Percentiles rank a stretch among this genome's conserved stretches.
phyloP scores from a whole-genome alignment of 75 land plant genomes.

The Cupressus sempervirens region DNA sequence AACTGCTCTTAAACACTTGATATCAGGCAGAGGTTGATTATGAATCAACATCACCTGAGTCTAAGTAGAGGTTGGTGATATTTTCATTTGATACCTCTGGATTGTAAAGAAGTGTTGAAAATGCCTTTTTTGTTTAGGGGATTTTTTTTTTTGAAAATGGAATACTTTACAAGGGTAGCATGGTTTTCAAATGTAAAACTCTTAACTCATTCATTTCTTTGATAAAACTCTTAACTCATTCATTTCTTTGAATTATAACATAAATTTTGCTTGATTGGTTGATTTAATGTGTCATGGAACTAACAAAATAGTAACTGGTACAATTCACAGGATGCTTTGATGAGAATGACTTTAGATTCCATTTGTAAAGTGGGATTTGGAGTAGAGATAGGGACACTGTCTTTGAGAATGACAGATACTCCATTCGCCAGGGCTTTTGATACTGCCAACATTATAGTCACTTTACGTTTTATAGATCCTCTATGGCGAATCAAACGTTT shows the following conservation, averaged over 20 bases:
- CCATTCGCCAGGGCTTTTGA: constrained; percentile 80
- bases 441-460: constrained; percentile 64
- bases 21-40: too few species aligned
- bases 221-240: neutral
- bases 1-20: too few species aligned
- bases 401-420: constrained; percentile 59
- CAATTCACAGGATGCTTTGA: constrained; percentile 66
- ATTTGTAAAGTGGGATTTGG: constrained; percentile 95
- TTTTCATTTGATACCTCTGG: too few species aligned
- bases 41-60: too few species aligned
- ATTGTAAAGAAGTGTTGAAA: too few species aligned
- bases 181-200: neutral
- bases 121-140: too few species aligned
- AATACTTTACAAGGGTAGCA: too few species aligned
- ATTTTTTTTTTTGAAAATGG: too few species aligned
- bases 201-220: neutral
- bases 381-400: constrained; percentile 81
- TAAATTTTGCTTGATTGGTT: neutral
- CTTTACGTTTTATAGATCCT: constrained; percentile 76
- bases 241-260: neutral
- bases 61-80: too few species aligned
- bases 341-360: constrained; percentile 95
- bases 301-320: neutral
- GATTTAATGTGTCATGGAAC: neutral
- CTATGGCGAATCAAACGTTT: constrained; percentile 72